Percentiles rank a stretch among this genome's conserved stretches.
Evolutionary conservation across 2,329 filamentous ascomycete genomes (phyloP).

Genomic region (Boeremia exigua): DNA sequence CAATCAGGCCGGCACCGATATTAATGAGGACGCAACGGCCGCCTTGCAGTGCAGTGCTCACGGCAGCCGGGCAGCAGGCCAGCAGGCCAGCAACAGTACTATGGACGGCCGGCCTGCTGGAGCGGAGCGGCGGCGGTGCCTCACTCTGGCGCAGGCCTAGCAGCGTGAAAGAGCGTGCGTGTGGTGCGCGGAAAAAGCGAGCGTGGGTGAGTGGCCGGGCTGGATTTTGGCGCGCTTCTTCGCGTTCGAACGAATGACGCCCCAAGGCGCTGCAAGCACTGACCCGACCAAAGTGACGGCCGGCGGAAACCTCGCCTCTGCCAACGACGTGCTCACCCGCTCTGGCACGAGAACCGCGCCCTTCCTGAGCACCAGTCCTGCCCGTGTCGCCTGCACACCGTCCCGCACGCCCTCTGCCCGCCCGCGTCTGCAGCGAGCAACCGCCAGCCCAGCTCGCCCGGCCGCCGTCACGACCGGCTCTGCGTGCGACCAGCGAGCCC

Average conservation of each 20-base stretch:
- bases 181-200: neutral
- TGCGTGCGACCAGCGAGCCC: conserved; percentile 31
- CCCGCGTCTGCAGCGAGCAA: conserved; percentile 12
- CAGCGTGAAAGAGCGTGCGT: neutral
- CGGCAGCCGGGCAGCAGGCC: too few species aligned
- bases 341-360: conserved; percentile 14
- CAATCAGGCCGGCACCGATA: neutral
- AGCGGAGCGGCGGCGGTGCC: neutral
- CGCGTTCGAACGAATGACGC: conserved; percentile 8
- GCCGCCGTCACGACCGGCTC: conserved; percentile 31
- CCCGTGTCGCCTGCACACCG: conserved; percentile 11
- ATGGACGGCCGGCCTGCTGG: too few species aligned
- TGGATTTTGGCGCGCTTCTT: conserved; percentile 9
- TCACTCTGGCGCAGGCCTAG: neutral
- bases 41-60: too few species aligned
- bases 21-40: neutral
- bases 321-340: conserved; percentile 5
- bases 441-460: conserved; percentile 29
- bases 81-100: too few species aligned
- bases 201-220: neutral
- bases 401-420: conserved; percentile 11
- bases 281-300: conserved; percentile 9
- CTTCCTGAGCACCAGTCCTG: conserved; percentile 22
- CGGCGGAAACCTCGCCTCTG: conserved; percentile 26
- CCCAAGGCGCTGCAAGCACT: conserved; percentile 4